A percentile compares a stretch with the other conserved stretches of the same genome.
phyloP scores from a whole-genome alignment of 2,329 filamentous ascomycete species.

The Lecanoromycetidae sp. region DNA sequence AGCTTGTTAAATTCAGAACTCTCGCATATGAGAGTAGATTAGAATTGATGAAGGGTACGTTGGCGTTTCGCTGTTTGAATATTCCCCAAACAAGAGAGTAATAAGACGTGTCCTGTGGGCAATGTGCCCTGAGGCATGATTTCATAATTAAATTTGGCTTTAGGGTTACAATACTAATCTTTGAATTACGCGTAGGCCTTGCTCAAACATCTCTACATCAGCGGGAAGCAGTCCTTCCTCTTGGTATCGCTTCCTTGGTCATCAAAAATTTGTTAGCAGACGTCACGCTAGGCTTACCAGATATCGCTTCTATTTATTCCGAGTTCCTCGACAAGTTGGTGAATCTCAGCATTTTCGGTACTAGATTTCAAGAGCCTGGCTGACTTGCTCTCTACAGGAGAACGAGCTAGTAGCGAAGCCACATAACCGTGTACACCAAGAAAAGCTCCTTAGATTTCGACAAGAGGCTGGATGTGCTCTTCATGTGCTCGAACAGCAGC shows the following conservation, averaged over 20 bases:
- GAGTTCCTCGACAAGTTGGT: constrained; percentile 1
- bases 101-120: no score
- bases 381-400: background rate
- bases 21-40: background rate
- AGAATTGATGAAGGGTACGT: no score
- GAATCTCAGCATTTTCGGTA: no score
- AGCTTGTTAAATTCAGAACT: no score
- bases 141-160: no score
- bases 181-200: no score
- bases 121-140: no score
- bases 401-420: background rate
- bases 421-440: constrained; percentile 4
- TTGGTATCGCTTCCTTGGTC: background rate
- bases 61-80: no score
- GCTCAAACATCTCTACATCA: background rate
- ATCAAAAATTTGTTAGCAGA: background rate
- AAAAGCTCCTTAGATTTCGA: background rate
- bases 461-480: background rate
- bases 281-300: background rate
- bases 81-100: no score
- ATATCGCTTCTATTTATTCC: background rate
- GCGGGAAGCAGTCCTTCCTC: constrained; percentile 1
- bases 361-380: no score
- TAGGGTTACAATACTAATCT: no score
- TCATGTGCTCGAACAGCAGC: background rate